These are phyloP conservation scores for Fulvia fulva DNA, from an alignment of 2,329 filamentous ascomycete species.

Conservation along the genomic window DNA sequence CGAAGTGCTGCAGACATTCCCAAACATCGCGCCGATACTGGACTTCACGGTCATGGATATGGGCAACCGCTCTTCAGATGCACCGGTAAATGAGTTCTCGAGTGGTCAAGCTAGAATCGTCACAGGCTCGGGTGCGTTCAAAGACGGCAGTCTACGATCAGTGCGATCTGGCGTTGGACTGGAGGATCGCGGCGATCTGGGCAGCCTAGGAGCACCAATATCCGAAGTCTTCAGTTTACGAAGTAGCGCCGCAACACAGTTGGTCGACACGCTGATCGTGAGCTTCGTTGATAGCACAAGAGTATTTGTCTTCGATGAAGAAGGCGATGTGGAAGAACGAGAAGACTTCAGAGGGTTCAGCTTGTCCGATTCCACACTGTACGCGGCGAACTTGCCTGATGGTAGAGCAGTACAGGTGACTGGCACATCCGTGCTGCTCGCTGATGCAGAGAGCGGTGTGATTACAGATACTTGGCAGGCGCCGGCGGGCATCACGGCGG, in stretches of 20 bases:
- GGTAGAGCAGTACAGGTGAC: conserved; percentile 74
- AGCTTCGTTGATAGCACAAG: conserved; percentile 82
- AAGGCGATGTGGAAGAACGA: conserved; percentile 81
- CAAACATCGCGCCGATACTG: conserved; percentile 85
- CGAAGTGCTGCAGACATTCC: conserved; percentile 67
- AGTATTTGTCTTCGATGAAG: conserved; percentile 68
- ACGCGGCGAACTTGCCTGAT: conserved; percentile 60
- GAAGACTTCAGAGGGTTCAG: conserved; percentile 68
- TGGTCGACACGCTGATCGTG: conserved; percentile 68
- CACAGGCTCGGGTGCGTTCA: conserved; percentile 84
- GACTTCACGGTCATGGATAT: conserved; percentile 97
- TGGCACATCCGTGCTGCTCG: conserved; percentile 56
- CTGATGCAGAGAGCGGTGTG: conserved; percentile 55
- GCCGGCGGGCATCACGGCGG: conserved; percentile 65
- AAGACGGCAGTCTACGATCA: conserved; percentile 82
- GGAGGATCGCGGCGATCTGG: conserved; percentile 62
- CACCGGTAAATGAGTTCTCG: conserved; percentile 82
- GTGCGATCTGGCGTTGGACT: conserved; percentile 91
- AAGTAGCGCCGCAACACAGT: conserved; percentile 67
- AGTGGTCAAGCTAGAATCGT: conserved; percentile 93
- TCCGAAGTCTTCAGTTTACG: conserved; percentile 49
- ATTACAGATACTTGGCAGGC: conserved; percentile 58
- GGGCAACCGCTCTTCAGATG: conserved; percentile 76
- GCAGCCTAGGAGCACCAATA: conserved; percentile 58
- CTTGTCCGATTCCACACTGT: conserved; percentile 67